Base-by-base conservation (phyloP, 306 rosid genomes). In the Rosa lucieae region DNA sequence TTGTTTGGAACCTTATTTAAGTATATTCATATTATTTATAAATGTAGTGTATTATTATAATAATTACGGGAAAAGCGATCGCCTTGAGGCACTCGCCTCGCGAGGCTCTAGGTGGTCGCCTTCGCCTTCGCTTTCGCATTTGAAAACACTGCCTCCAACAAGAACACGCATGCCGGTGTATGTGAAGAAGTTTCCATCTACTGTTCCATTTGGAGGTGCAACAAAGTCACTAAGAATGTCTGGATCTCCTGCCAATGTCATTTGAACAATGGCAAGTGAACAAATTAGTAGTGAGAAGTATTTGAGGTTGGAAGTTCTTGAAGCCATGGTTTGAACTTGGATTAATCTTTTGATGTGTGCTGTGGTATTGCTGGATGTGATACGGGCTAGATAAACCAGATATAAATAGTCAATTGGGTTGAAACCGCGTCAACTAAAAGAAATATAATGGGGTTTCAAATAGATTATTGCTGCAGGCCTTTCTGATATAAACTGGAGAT, bases 151-250 rank as follows among this genome's bases (percentile, higher is more conserved):
- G n/a, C 21, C 67, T 21, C 67, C 53, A 7, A 74, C 52, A 6
- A 74, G 77, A 74, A 18, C 77, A 10, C 68, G 67, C 63, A 56
- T 55, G n/a, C 39, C 77, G 2, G 67, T 73, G 51, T 29, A 37
- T 53, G 77, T 53, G 77, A 92, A 92, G 80, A 80, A 90, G 70
- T 48, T 77, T 1, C 80, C 88, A 14, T 81, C 80, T 1, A 72
- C 5, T 40, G n/a, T 26, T 21, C 49, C 77, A 23, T 53, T 42
- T 5, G 56, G 77, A 1, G 85, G 93, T 14, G 15, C 17, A 39
- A 86, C 20, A 77, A 81, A 87, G 70, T 91, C 90, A 0, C 76
- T 29, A 1, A 89, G 82, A 7, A 89, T 89, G 70, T 89, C 74
- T 0, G 93, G 87, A 42, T 91, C 78, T 20, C 61, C 23, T 53